phyloP scores from a whole-genome alignment of 305 asterid genomes.

The Caryopteris hybrid region DNA sequence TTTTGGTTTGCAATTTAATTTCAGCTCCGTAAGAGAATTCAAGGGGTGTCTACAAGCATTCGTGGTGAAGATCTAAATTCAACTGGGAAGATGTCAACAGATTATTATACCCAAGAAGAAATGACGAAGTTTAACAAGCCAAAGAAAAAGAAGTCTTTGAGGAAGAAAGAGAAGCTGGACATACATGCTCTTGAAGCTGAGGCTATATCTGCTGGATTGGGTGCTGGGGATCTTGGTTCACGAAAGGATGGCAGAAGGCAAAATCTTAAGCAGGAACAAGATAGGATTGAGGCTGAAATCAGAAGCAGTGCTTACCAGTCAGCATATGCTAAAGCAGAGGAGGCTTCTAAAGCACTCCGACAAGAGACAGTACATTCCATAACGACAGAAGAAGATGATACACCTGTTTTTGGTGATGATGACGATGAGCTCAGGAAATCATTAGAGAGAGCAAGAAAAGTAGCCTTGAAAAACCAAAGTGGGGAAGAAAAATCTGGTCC shows the following conservation, averaged over 20 bases:
- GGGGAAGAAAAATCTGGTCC: conserved; percentile 48
- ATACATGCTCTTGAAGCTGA: conserved; percentile 85
- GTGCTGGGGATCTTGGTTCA: conserved; percentile 82
- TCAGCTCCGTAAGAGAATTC: conserved; percentile 88
- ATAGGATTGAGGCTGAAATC: conserved; percentile 66
- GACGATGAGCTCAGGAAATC: conserved; percentile 89
- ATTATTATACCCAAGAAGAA: conserved; percentile 85
- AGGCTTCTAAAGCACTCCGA: conserved; percentile 89
- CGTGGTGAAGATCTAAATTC: conserved; percentile 60
- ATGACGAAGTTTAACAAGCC: conserved; percentile 85
- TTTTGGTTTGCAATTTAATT: conserved; percentile 15
- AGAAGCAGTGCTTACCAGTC: conserved; percentile 71
- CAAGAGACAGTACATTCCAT: conserved; percentile 28
- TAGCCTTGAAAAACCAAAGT: conserved; percentile 62
- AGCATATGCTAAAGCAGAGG: conserved; percentile 81
- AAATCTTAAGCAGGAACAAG: conserved; percentile 68
- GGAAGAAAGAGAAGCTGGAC: conserved; percentile 88
- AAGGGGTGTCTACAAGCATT: conserved; percentile 51
- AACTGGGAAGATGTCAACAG: conserved; percentile 54
- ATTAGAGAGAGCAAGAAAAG: conserved; percentile 78
- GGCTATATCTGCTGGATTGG: conserved; percentile 84
- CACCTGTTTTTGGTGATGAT: conserved; percentile 70
- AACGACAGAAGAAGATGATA: conserved; percentile 52
- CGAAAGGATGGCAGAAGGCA: conserved; percentile 63
- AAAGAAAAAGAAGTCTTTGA: conserved; percentile 85